Conservation (phyloP, 768 basidiomycete species). For the Tylopilus plumbeoviolaceoides region DNA sequence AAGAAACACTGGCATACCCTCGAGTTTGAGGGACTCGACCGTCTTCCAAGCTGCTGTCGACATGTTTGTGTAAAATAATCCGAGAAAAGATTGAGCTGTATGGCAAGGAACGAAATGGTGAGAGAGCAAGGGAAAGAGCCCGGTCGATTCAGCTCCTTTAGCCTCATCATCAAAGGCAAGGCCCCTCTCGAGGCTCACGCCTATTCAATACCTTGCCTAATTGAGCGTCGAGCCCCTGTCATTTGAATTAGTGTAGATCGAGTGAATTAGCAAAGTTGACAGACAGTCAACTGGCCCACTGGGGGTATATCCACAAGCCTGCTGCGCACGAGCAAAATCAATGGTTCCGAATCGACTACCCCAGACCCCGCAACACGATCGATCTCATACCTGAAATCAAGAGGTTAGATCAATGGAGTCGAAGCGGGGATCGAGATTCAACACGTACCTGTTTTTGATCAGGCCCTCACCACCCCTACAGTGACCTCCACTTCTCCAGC, state of each 20-base stretch:
- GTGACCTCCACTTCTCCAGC: conserved; percentile 58
- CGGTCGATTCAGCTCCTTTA: neutral
- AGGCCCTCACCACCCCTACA: conserved; percentile 67
- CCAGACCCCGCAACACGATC: neutral
- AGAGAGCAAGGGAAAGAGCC: neutral
- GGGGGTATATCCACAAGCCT: conserved; percentile 13
- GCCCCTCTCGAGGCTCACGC: conserved; percentile 13
- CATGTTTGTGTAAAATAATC: conserved; percentile 9
- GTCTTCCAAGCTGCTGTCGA: neutral
- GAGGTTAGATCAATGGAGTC: neutral
- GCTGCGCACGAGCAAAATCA: conserved; percentile 6
- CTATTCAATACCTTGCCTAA: conserved; percentile 8
- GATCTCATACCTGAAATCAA: neutral
- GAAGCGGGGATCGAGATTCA: neutral
- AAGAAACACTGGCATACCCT: neutral
- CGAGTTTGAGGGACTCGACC: conserved; percentile 22
- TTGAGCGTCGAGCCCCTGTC: neutral
- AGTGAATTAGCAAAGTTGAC: conserved; percentile 12
- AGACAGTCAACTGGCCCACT: too few relatives aligned
- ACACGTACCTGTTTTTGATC: conserved; percentile 1
- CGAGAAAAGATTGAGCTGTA: too few relatives aligned
- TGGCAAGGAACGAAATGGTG: neutral
- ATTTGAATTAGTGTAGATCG: conserved; percentile 6
- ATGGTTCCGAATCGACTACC: conserved; percentile 5
- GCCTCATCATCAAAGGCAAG: neutral